These are phyloP conservation scores for Rugosomyces carneus DNA, from an alignment of 1,284 basidiomycete genomes.

Conservation along the genomic window DNA sequence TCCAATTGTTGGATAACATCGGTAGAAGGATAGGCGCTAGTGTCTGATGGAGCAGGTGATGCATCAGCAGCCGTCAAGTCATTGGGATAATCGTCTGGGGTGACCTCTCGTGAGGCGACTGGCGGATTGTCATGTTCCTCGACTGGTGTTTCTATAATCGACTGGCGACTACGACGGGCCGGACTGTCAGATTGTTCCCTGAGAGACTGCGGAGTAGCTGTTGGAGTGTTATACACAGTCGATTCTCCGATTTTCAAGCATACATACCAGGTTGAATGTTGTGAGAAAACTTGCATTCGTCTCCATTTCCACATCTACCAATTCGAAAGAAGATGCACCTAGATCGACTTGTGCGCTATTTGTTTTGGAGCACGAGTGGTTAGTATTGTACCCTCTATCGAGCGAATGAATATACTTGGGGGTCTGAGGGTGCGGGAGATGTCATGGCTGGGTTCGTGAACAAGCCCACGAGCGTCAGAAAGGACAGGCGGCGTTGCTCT, in stretches of 20 bases:
- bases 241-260: neutral
- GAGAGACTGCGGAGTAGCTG: neutral
- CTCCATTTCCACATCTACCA: conserved; percentile 17
- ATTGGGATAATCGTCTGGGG: neutral
- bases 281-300: conserved; percentile 20
- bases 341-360: conserved; percentile 8
- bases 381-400: conserved; percentile 21
- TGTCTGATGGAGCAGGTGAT: neutral
- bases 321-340: conserved; percentile 19
- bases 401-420: conserved; percentile 19
- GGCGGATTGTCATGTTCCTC: neutral
- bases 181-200: neutral
- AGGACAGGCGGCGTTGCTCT: too few relatives aligned
- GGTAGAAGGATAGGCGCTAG: neutral
- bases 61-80: neutral
- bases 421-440: conserved; percentile 1
- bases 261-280: neutral
- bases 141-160: neutral
- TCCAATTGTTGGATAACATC: neutral
- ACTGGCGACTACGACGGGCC: neutral
- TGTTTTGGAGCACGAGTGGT: conserved; percentile 12
- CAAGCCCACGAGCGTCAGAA: too few relatives aligned
- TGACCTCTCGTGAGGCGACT: neutral
- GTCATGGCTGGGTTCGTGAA: neutral
- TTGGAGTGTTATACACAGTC: neutral